Percentiles rank a stretch among this genome's conserved stretches.
Conservation (phyloP, 176 grass and related monocot species). For the Metroxylon sagu region DNA sequence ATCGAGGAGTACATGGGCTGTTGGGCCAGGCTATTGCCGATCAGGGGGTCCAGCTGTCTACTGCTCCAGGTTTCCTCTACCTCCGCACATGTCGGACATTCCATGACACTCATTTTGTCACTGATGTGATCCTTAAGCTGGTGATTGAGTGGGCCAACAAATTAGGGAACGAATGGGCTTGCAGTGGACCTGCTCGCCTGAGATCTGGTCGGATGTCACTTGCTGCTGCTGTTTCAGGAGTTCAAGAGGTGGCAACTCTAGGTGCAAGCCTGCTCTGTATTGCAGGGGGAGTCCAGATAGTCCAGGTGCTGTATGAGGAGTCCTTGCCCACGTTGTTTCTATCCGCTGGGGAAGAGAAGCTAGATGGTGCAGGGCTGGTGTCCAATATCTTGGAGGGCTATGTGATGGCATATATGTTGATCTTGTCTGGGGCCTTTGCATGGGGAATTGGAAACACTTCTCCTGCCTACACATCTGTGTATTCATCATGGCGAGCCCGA, state of each 20-base stretch:
- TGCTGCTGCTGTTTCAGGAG: slow-evolving; percentile 52
- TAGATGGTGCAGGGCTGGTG: slow-evolving; percentile 36
- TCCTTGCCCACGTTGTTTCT: slow-evolving; percentile 74
- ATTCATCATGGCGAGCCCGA: slow-evolving; percentile 47
- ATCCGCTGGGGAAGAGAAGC: slow-evolving; percentile 45
- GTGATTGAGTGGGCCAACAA: slow-evolving; percentile 66
- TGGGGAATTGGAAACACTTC: slow-evolving; percentile 49
- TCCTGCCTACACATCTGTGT: slow-evolving; percentile 37
- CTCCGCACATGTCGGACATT: slow-evolving; percentile 75
- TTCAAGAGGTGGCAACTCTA: slow-evolving; percentile 64
- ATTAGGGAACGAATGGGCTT: slow-evolving; percentile 63
- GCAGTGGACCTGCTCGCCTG: slow-evolving; percentile 38
- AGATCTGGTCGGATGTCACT: slow-evolving; percentile 64
- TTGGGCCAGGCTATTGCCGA: slow-evolving; percentile 59
- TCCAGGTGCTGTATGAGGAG: slow-evolving; percentile 87
- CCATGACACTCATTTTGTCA: slow-evolving; percentile 74
- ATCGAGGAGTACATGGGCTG: slow-evolving; percentile 66
- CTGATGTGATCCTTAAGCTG: slow-evolving; percentile 71
- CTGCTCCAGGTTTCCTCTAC: slow-evolving; percentile 79
- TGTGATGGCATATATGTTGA: slow-evolving; percentile 82
- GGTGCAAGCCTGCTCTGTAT: slow-evolving; percentile 70
- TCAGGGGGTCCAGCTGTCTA: slow-evolving; percentile 50
- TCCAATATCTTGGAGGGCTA: slow-evolving; percentile 72
- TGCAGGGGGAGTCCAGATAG: slow-evolving; percentile 56
- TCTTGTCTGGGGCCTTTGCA: slow-evolving; percentile 57